These are phyloP conservation scores for Mycena albidolilacea DNA, from an alignment of 768 basidiomycete genomes.

Conservation along the genomic window DNA sequence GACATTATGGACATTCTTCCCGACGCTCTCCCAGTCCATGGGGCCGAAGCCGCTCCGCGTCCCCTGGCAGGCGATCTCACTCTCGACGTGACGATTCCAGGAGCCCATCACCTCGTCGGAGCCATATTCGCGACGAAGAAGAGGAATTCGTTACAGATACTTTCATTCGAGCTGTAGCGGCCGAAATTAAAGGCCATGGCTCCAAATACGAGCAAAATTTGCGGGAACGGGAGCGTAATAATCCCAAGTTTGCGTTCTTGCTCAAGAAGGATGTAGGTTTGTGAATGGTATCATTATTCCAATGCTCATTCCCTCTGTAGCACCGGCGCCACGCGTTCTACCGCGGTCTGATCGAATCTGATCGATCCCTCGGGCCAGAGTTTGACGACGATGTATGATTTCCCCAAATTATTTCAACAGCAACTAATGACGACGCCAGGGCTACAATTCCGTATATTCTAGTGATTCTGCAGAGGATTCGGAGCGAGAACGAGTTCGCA, in stretches of 20 bases:
- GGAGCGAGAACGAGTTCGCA: slow-evolving; percentile 86
- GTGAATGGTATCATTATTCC: slow-evolving; percentile 13
- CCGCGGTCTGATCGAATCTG: slow-evolving; percentile 75
- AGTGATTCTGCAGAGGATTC: slow-evolving; percentile 96
- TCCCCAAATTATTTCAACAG: slow-evolving; percentile 1
- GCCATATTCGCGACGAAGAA: slow-evolving; percentile 63
- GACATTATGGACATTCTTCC: slow-evolving; percentile 55
- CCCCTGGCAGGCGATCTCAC: slow-evolving; percentile 56
- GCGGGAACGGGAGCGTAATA: slow-evolving; percentile 81
- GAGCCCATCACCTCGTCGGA: slow-evolving; percentile 64
- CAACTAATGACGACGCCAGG: slow-evolving; percentile 58
- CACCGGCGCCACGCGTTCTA: slow-evolving; percentile 82
- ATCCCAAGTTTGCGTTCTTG: slow-evolving; percentile 89
- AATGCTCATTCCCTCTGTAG: slow-evolving; percentile 51
- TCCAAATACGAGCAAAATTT: slow-evolving; percentile 81
- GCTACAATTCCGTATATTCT: slow-evolving; percentile 90
- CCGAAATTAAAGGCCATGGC: slow-evolving; percentile 87
- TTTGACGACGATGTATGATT: slow-evolving; percentile 84
- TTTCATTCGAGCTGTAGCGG: slow-evolving; percentile 91
- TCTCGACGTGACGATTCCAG: slow-evolving; percentile 66
- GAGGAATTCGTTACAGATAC: slow-evolving; percentile 83
- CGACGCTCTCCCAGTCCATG: slow-evolving; percentile 66
- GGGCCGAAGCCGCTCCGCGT: slow-evolving; percentile 60
- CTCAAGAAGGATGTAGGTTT: slow-evolving; percentile 66
- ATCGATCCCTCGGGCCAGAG: slow-evolving; percentile 69